A percentile compares a stretch with the other conserved stretches of the same genome.
These are phyloP conservation scores for Coriaria nepalensis DNA, from an alignment of 306 rosid species.

Conservation along the genomic window DNA sequence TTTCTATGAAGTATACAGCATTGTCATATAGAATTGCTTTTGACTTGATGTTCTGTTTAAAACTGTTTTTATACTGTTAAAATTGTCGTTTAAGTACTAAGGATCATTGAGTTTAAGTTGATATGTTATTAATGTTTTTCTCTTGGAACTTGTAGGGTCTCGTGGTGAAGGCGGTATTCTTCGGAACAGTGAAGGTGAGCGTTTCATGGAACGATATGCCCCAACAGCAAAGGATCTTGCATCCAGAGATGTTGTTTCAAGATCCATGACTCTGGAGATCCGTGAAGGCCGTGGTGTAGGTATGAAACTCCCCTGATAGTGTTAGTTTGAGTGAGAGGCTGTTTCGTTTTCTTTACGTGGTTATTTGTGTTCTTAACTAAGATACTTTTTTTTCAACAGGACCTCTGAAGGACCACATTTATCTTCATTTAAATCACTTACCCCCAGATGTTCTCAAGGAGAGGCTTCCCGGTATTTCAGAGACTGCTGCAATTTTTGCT, in stretches of 20 bases:
- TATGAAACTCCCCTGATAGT: slow-evolving; percentile 19
- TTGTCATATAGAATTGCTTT: no score
- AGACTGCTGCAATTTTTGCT: slow-evolving; percentile 99
- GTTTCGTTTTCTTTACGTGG: slow-evolving; percentile 1
- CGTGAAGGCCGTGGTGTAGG: slow-evolving; percentile 99
- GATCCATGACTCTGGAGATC: slow-evolving; percentile 98
- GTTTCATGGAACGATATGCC: slow-evolving; percentile 97
- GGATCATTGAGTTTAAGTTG: no score
- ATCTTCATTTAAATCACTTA: slow-evolving; percentile 94
- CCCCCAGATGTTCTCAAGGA: slow-evolving; percentile 99
- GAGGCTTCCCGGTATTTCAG: slow-evolving; percentile 99
- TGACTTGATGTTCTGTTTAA: background rate
- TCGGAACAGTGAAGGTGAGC: slow-evolving; percentile 90
- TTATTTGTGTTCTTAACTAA: slow-evolving; percentile 1
- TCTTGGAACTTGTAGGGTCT: slow-evolving; percentile 52
- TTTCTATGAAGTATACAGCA: background rate
- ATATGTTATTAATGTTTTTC: slow-evolving; percentile 1
- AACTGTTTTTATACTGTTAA: background rate
- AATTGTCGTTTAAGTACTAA: no score
- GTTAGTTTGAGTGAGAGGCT: slow-evolving; percentile 4
- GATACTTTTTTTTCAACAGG: slow-evolving; percentile 37
- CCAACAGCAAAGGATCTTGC: slow-evolving; percentile 99
- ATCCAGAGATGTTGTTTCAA: slow-evolving; percentile 85
- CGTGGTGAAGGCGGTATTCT: slow-evolving; percentile 99
- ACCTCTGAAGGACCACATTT: slow-evolving; percentile 93